Evolutionary conservation across 2,329 filamentous ascomycete species (phyloP).

Genomic region (Bipolaris gigantea): DNA sequence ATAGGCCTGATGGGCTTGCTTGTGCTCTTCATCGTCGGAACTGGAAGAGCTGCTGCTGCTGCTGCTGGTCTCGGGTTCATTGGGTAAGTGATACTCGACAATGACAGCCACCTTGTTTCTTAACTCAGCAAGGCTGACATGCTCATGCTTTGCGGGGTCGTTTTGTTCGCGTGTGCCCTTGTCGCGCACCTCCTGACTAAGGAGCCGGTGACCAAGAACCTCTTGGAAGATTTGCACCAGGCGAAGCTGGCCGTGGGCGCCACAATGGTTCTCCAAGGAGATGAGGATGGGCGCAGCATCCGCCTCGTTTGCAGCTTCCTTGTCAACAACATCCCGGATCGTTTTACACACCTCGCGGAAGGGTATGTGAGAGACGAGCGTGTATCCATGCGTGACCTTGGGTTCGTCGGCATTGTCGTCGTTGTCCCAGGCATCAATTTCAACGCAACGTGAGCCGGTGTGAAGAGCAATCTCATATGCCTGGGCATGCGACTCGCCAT

Average conservation of each 20-base stretch:
- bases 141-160: constrained; percentile 47
- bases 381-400: constrained; percentile 72
- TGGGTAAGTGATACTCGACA: constrained; percentile 65
- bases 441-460: constrained; percentile 69
- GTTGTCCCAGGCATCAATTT: constrained; percentile 74
- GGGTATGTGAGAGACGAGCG: constrained; percentile 65
- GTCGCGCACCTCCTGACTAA: constrained; percentile 60
- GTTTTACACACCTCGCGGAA: constrained; percentile 68
- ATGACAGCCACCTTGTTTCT: constrained; percentile 67
- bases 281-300: constrained; percentile 62
- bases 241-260: constrained; percentile 60
- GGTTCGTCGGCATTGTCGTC: constrained; percentile 63
- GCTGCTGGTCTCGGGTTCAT: constrained; percentile 52
- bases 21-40: constrained; percentile 49
- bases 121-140: constrained; percentile 62
- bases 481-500: constrained; percentile 62
- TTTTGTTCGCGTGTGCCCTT: constrained; percentile 60
- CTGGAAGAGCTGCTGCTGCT: constrained; percentile 34
- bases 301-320: constrained; percentile 55
- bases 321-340: constrained; percentile 64
- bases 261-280: constrained; percentile 70
- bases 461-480: constrained; percentile 66
- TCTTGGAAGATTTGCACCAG: constrained; percentile 68
- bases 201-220: constrained; percentile 62
- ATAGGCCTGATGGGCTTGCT: constrained; percentile 58